Base-by-base conservation (phyloP, 768 basidiomycete species). In the Lentinus brumalis region DNA sequence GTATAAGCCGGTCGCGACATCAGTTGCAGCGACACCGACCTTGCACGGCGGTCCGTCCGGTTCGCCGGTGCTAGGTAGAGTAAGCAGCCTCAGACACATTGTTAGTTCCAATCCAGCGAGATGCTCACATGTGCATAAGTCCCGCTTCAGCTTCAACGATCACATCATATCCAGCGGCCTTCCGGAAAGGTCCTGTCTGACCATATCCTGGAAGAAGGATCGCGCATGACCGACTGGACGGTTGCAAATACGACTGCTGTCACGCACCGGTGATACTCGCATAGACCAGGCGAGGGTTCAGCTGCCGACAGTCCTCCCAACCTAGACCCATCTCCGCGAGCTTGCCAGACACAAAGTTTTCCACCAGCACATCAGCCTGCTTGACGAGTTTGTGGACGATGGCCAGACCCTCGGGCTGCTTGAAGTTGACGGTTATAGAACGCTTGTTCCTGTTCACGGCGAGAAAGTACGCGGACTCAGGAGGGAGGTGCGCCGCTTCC, bases 21-120 rank as follows among this genome's bases (percentile, higher is more conserved):
- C 96, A 12, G 94, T 96, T 5, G 88, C 88, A 1, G 96, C 95
- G 30, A 97, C 95, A 9, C 96, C 96, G n/a, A 96, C 95, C 74
- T 98, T 97, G 70, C 85, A 88, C 4, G 95, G 96, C 15, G 86
- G 83, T 10, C 94, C 87, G 67, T 89, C 87, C 9, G 88, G 81
- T 75, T 96, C 96, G 52, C 95, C 95, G 15, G 95, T 98, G 66
- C 91, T 93, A 64, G 6, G 16, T 42, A n/a, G 1, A 49, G 7
- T 11, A 9, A 49, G 21, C 29, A 35, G 35, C 29, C 14, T 26
- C 2, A 49, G 21, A 7, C 26, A 21, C 30, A 31, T 21, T 38
- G 29, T 11, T 29, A 16, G 8, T 42, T 35, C 35, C 1, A n/a
- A 39, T 12, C 18, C 7, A 40, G 26, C 16, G 35, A 29, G 50